phyloP scores from a whole-genome alignment of 2,329 filamentous ascomycete genomes.

The Fusarium sp. region DNA sequence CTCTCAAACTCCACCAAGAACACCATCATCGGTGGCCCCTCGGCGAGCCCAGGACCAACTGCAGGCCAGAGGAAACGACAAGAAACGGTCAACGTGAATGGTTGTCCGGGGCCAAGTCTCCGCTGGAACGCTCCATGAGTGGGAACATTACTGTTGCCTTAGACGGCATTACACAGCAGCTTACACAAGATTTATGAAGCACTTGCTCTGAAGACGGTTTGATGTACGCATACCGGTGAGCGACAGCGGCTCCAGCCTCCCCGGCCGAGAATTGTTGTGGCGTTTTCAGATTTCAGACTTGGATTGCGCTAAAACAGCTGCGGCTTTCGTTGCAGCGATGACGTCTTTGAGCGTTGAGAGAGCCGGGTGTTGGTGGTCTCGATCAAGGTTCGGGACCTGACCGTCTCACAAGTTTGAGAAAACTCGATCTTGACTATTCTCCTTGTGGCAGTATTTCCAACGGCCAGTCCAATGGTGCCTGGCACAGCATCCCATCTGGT shows the following conservation, averaged over 20 bases:
- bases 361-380: constrained; percentile 1
- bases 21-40: constrained; percentile 36
- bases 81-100: neutral
- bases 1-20: constrained; percentile 36
- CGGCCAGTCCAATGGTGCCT: neutral
- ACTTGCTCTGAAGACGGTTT: constrained; percentile 24
- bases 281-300: constrained; percentile 22
- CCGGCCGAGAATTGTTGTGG: constrained; percentile 19
- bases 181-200: constrained; percentile 33
- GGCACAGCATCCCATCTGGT: neutral
- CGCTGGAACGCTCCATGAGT: constrained; percentile 1
- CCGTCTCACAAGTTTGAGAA: constrained; percentile 5
- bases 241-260: constrained; percentile 22
- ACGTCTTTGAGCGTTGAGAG: constrained; percentile 35
- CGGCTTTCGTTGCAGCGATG: constrained; percentile 27
- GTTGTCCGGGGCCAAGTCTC: constrained; percentile 7
- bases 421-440: constrained; percentile 7
- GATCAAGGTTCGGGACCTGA: constrained; percentile 34
- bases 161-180: constrained; percentile 18
- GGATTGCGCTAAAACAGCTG: constrained; percentile 27
- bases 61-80: neutral
- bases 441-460: constrained; percentile 7
- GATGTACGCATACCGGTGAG: constrained; percentile 28
- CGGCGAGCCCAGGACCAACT: constrained; percentile 20
- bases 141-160: constrained; percentile 13